Base-by-base conservation (phyloP, 2,329 filamentous ascomycete genomes). In the Ambrosiella cleistominuta region DNA sequence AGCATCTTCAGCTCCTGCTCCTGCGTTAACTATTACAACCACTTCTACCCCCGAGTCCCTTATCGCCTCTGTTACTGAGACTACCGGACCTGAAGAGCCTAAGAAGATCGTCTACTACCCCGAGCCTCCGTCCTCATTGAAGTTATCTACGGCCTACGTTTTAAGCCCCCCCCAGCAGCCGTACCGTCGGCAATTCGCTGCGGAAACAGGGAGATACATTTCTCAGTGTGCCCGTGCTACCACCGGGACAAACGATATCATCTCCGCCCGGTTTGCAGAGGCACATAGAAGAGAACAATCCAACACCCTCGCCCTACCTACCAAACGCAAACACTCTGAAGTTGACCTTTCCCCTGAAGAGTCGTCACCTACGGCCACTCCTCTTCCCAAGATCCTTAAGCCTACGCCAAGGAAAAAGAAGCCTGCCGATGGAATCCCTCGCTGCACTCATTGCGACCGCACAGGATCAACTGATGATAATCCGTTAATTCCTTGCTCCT, bases 381-480 rank as follows among this genome's bases (percentile, higher is more conserved):
- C 54, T 5, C 53, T 60, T 7, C 58, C 58, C 15, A 60, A 60
- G 49, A 35, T 60, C 8, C 40, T 54, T 37, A 52, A 54, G 54
- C 54, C 54, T 40, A 38, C 40, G 15, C 54, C 54, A 9, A 54
- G 58, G n/a, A 60, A 60, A 38, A 60, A 60, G 49, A 60, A 54
- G 50, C 35, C 36, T 12, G 12, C 39, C 7, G 59, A 60, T 37
- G 59, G 59, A 35, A 60, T 57, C 17, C 13, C 57, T 19, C 53
- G 62, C 8, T 66, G 65, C 55, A 59, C 60, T 1, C 61, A 62
- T 49, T 66, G 65, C 57, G 58, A 63, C 13, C 63, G 63, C n/a
- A 61, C 57, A 5, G 60, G 62, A 2, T 58, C 52, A 13, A 61
- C 62, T 1, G 57, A 60, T 11, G 61, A 56, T n/a, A 65, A 66